phyloP scores from a whole-genome alignment of 345 rosid species.

The Pseudoturritis turrita region DNA sequence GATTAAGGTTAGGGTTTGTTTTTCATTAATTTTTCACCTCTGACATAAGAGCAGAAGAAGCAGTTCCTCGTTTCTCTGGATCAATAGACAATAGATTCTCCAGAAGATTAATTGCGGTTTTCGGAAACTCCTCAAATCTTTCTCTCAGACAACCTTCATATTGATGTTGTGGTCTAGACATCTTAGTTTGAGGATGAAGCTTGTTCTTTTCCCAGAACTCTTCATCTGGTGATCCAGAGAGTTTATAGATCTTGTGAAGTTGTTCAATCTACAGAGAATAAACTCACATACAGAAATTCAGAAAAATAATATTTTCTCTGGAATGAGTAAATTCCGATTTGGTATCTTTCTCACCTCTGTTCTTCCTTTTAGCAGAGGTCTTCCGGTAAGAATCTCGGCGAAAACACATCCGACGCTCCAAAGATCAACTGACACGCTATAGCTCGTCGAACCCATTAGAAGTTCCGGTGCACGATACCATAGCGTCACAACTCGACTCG shows the following conservation, averaged over 20 bases:
- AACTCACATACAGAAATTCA: neutral
- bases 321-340: neutral
- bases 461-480: conserved; percentile 94
- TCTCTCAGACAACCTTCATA: conserved; percentile 52
- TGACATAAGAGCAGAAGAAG: conserved; percentile 60
- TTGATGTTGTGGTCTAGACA: conserved; percentile 60
- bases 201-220: conserved; percentile 57
- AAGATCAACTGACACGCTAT: conserved; percentile 62
- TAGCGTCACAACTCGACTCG: conserved; percentile 74
- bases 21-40: conserved; percentile 35
- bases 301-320: neutral
- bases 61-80: conserved; percentile 68
- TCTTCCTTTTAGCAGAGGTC: conserved; percentile 76
- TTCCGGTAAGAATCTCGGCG: conserved; percentile 59
- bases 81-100: conserved; percentile 57
- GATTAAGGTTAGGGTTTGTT: neutral
- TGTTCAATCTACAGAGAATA: conserved; percentile 58
- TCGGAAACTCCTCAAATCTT: conserved; percentile 51
- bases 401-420: conserved; percentile 87
- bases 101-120: conserved; percentile 44
- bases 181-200: conserved; percentile 52
- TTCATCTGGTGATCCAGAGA: conserved; percentile 74
- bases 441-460: conserved; percentile 71
- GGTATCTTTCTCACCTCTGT: conserved; percentile 34
- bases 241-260: conserved; percentile 69